Percentiles rank a stretch among this genome's conserved stretches.
These are phyloP conservation scores for Galerina sulciceps DNA, from an alignment of 768 basidiomycete genomes.

Conservation along the genomic window DNA sequence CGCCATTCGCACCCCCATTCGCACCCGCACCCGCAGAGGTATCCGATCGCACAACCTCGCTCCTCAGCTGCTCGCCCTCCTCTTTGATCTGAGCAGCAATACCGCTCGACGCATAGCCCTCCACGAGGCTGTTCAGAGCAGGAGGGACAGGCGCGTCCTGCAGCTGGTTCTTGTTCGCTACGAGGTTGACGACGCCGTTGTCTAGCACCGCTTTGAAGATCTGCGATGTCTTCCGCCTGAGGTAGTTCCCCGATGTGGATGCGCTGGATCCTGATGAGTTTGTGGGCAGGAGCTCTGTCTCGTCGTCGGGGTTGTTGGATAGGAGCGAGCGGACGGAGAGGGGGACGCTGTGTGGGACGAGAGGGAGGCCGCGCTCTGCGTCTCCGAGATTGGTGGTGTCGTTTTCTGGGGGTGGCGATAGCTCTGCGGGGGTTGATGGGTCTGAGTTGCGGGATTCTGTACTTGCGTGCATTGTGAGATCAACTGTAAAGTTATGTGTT, in stretches of 20 bases:
- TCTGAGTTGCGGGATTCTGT: conserved; percentile 40
- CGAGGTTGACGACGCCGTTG: conserved; percentile 15
- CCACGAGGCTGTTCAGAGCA: conserved; percentile 72
- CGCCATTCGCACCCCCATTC: conserved; percentile 28
- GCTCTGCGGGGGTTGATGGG: conserved; percentile 3
- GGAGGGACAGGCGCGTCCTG: conserved; percentile 47
- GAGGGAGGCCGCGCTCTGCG: conserved; percentile 68
- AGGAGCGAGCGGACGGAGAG: conserved; percentile 44
- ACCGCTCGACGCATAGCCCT: conserved; percentile 69
- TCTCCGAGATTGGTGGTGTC: conserved; percentile 55
- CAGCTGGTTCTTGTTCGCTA: conserved; percentile 12
- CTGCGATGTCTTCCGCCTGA: conserved; percentile 77
- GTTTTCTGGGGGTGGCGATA: conserved; percentile 35
- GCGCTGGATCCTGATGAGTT: conserved; percentile 30
- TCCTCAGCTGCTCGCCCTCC: conserved; percentile 59
- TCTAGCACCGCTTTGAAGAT: conserved; percentile 60
- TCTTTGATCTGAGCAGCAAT: conserved; percentile 63
- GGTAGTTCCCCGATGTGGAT: conserved; percentile 51
- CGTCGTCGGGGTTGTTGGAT: conserved; percentile 40
- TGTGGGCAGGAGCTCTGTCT: conserved; percentile 53
- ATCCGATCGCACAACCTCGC: conserved; percentile 32
- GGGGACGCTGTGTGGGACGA: conserved; percentile 30
- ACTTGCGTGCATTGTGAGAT: conserved; percentile 68
- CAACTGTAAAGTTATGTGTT: conserved; percentile 47
- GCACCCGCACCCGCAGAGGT: conserved; percentile 31